Evolutionary conservation across 2,329 filamentous ascomycete genomes (phyloP).

Genomic region (Fusarium humuli): DNA sequence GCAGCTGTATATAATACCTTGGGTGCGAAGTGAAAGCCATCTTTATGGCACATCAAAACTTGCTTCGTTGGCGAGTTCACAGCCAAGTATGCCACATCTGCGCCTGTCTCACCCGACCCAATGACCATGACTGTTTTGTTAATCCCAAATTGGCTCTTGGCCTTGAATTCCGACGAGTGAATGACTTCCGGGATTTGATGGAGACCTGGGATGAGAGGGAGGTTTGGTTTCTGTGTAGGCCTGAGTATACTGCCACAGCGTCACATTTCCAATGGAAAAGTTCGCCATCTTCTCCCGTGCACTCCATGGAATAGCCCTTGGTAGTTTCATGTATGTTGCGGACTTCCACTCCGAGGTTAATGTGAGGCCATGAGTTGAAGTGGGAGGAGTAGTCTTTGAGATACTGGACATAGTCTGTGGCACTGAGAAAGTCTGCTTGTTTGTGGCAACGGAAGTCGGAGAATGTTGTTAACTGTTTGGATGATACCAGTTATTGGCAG

Average conservation of each 20-base stretch:
- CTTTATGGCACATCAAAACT: slow-evolving; percentile 4
- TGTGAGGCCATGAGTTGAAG: not conserved
- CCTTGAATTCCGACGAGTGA: slow-evolving; percentile 42
- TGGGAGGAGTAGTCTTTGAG: not conserved
- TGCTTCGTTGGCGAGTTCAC: not conserved
- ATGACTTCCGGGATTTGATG: slow-evolving; percentile 42
- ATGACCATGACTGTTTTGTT: not conserved
- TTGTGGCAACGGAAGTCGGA: not conserved
- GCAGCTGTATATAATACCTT: not conserved
- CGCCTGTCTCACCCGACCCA: not conserved
- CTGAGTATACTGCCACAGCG: slow-evolving; percentile 20
- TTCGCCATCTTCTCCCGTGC: not conserved
- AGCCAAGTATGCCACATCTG: not conserved
- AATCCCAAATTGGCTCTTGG: not conserved
- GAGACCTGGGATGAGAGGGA: slow-evolving; percentile 4
- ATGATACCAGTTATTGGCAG: not conserved
- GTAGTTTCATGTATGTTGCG: not conserved
- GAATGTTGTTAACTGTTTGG: not conserved
- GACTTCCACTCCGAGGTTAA: not conserved
- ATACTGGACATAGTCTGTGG: not conserved
- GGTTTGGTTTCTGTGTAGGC: slow-evolving; percentile 16
- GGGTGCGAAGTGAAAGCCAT: slow-evolving; percentile 6
- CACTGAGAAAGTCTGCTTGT: not conserved
- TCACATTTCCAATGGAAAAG: not conserved
- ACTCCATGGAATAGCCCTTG: not conserved